Conservation (phyloP, 2,329 filamentous ascomycete genomes). For the Cyphellophora attinorum region DNA sequence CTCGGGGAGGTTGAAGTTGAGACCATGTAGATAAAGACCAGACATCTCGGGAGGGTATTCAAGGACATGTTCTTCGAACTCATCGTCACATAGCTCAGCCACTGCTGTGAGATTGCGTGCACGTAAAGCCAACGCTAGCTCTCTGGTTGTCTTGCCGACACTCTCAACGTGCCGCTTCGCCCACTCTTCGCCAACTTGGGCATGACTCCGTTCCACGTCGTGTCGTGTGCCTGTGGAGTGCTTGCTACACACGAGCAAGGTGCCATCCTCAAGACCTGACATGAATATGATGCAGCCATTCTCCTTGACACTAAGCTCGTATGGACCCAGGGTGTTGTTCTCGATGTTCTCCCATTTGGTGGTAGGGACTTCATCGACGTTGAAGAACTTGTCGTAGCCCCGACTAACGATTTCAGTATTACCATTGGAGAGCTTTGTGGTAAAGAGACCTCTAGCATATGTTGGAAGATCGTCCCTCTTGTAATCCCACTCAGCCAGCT, state of each 20-base stretch:
- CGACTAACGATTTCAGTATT: constrained; percentile 70
- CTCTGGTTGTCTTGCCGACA: constrained; percentile 67
- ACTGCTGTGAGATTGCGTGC: constrained; percentile 85
- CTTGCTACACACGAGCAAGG: constrained; percentile 94
- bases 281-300: constrained; percentile 99
- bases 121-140: constrained; percentile 68
- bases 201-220: constrained; percentile 69
- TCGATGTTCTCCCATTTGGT: constrained; percentile 79
- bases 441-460: constrained; percentile 90
- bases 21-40: constrained; percentile 87
- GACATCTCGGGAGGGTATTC: constrained; percentile 74
- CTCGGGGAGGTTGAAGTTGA: constrained; percentile 89
- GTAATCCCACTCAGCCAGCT: constrained; percentile 91
- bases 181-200: constrained; percentile 71
- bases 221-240: constrained; percentile 80
- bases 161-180: constrained; percentile 68
- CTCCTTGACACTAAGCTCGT: constrained; percentile 93
- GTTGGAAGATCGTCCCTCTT: constrained; percentile 78
- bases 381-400: constrained; percentile 99
- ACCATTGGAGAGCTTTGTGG: constrained; percentile 56
- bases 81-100: constrained; percentile 90
- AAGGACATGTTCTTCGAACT: constrained; percentile 93
- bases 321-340: constrained; percentile 68
- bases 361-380: constrained; percentile 68
- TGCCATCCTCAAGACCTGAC: constrained; percentile 78